Evolutionary conservation across 129 eudicot species (phyloP), one percentile per base, ranked within the genome.

Genomic region (Flaveria bidentis): DNA sequence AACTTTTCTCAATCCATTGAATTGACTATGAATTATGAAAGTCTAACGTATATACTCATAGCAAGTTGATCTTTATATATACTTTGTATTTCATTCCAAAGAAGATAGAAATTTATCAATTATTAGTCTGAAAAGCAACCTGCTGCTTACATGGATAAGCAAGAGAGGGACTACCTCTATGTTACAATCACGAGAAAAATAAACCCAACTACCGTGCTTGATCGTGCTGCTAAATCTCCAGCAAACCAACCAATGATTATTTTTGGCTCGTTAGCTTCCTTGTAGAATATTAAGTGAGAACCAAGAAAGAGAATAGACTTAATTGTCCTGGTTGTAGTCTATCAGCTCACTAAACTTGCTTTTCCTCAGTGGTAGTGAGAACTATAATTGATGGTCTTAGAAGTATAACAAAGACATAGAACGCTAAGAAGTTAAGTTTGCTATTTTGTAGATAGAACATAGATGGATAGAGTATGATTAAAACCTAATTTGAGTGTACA

Each of bases 151-250:
- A 20, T 42, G 73, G 73, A 44, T 20, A 44, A 68, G 50, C 18
- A 68, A 18, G 73, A 68, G 55, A 47, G 11, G 6, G 25, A 22
- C 6, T 18, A 11, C 55, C 55, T 44, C n/a, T 44, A 30, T 67
- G 20, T 16, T 44, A 45, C 57, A 22, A 46, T 46, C 53, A 10
- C 3, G 12, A 69, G 57, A 69, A 69, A 69, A 67, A 45, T 42
- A n/a, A 42, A 42, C 42, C 18, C 72, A 12, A 8, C 58, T 69
- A 69, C 6, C 23, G 74, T 22, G 52, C 39, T 45, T 36, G 14
- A 46, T 69, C 22, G 2, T 46, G 22, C 15, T 22, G 44, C 58
- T 69, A 69, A 45, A 69, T 45, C 39, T 68, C 39, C 73, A 69
- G 25, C 75, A 70, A 50, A 70, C 42, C 75, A 44, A 23, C 46